These are phyloP conservation scores for Lactuca saligna DNA, from an alignment of 129 eudicot species.

Conservation along the genomic window DNA sequence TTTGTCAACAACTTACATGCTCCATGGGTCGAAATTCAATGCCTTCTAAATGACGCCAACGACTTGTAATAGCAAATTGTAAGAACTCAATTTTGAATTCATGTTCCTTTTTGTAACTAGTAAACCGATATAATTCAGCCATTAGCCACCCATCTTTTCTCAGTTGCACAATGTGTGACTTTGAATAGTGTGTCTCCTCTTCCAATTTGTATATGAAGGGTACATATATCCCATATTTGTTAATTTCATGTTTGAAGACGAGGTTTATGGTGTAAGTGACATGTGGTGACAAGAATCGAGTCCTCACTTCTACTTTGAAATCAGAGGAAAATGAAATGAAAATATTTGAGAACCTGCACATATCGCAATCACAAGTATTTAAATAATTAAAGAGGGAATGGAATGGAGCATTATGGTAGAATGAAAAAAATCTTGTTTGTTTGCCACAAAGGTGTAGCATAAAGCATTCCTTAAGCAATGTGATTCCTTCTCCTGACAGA, in stretches of 20 bases:
- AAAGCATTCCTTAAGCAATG: too few species aligned
- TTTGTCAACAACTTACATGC: conserved; percentile 13
- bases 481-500: too few species aligned
- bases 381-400: background rate
- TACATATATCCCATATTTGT: conserved; percentile 15
- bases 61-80: background rate
- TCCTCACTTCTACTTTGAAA: conserved; percentile 17
- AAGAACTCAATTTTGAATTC: conserved; percentile 8
- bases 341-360: conserved; percentile 3
- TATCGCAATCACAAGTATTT: background rate
- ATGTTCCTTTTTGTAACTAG: conserved; percentile 2
- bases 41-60: conserved; percentile 17
- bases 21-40: conserved; percentile 23
- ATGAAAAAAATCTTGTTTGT: too few species aligned
- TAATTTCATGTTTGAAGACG: conserved; percentile 11
- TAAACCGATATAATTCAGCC: conserved; percentile 13
- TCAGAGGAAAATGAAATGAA: background rate
- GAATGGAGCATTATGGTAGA: too few species aligned
- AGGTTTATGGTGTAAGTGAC: conserved; percentile 14
- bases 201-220: conserved; percentile 18
- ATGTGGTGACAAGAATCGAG: conserved; percentile 21
- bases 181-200: conserved; percentile 9
- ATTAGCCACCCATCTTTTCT: conserved; percentile 29
- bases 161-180: conserved; percentile 5
- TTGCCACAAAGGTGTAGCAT: too few species aligned